phyloP scores from a whole-genome alignment of 208 protist species.

The Acanthamoeba healyi region DNA sequence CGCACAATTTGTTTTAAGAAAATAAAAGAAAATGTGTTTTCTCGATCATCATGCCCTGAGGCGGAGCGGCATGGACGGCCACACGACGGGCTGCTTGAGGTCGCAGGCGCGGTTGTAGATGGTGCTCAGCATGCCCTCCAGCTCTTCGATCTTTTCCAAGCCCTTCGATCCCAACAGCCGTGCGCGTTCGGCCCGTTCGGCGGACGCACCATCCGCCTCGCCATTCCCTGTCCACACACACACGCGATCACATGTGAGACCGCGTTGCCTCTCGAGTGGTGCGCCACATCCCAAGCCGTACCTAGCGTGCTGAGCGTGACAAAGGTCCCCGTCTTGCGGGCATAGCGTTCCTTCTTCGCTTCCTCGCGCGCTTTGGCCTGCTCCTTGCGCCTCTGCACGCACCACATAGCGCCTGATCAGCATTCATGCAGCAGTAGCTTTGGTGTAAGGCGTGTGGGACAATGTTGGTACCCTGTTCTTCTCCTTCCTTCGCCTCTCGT shows the following conservation, averaged over 20 bases:
- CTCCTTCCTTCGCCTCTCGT: neutral
- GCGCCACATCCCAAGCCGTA: too few relatives aligned
- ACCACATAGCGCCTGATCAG: neutral
- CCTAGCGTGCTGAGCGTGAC: neutral
- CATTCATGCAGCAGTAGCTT: too few relatives aligned
- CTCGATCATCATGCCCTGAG: neutral
- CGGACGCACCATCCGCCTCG: neutral
- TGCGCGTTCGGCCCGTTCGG: neutral
- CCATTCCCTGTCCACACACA: neutral
- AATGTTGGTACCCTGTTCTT: slow-evolving; percentile 13
- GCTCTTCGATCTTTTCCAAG: neutral
- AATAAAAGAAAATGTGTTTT: neutral
- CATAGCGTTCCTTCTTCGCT: neutral
- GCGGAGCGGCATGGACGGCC: neutral
- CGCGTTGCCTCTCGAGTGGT: too few relatives aligned
- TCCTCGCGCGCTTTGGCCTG: slow-evolving; percentile 1
- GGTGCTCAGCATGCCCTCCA: neutral
- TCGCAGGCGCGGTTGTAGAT: slow-evolving; percentile 18
- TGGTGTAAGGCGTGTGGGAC: too few relatives aligned
- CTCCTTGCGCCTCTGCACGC: neutral
- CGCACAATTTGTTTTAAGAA: neutral
- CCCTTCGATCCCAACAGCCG: neutral
- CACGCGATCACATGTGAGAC: neutral
- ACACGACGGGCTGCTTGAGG: slow-evolving; percentile 17
- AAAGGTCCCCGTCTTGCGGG: slow-evolving; percentile 21